phyloP scores from a whole-genome alignment of 495 filamentous ascomycete genomes.

The Daldinia caldariorum region DNA sequence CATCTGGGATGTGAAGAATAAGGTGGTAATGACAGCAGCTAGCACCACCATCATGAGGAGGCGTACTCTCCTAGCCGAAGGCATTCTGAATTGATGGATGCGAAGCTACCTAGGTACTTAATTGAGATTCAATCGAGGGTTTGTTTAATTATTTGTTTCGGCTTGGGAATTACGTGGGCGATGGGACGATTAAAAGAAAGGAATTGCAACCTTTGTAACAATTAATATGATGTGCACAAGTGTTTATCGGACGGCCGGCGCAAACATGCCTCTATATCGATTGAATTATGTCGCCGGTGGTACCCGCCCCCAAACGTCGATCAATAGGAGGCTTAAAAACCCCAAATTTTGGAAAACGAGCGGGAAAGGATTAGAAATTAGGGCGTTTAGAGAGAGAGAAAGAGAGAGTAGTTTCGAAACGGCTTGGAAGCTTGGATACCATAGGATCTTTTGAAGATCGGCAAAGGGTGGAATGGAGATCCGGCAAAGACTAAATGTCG shows the following conservation, averaged over 20 bases:
- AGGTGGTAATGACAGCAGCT: slow-evolving; percentile 64
- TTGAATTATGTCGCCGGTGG: background rate
- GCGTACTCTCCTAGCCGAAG: slow-evolving; percentile 73
- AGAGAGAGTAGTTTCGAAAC: slow-evolving; percentile 24
- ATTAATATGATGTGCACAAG: slow-evolving; percentile 12
- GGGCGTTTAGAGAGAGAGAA: background rate
- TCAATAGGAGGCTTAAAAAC: slow-evolving; percentile 1
- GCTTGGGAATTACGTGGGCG: slow-evolving; percentile 20
- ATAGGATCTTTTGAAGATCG: slow-evolving; percentile 20
- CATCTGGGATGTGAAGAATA: slow-evolving; percentile 68
- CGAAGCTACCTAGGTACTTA: background rate
- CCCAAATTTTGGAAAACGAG: background rate
- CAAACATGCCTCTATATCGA: slow-evolving; percentile 36
- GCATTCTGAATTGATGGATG: slow-evolving; percentile 62
- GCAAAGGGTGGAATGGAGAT: slow-evolving; percentile 34
- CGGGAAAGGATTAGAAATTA: slow-evolving; percentile 2
- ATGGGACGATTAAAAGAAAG: slow-evolving; percentile 2
- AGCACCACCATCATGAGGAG: slow-evolving; percentile 66
- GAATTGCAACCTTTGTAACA: background rate
- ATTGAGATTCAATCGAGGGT: background rate
- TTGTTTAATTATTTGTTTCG: background rate
- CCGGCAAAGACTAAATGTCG: slow-evolving; percentile 35
- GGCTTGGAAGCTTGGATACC: slow-evolving; percentile 14
- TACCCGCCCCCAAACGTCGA: slow-evolving; percentile 7
- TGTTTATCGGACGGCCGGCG: slow-evolving; percentile 31